phyloP scores from a whole-genome alignment of 179 eudicot species.

The Actinidia chinensis region DNA sequence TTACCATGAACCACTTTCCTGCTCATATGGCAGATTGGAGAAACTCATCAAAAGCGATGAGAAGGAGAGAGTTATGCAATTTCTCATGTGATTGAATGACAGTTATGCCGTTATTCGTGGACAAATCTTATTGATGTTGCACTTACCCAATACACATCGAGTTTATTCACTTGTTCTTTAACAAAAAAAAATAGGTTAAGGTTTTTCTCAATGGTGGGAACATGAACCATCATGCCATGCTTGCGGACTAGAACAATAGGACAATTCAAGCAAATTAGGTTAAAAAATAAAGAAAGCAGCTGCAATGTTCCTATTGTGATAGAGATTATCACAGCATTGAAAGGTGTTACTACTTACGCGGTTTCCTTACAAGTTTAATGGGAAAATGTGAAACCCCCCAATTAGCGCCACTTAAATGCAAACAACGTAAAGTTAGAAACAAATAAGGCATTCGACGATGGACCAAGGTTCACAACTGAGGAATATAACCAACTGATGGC shows the following conservation, averaged over 20 bases:
- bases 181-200: background rate
- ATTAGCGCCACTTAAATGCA: background rate
- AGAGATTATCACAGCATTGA: background rate
- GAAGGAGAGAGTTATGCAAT: slow-evolving; percentile 5
- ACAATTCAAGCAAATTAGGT: background rate
- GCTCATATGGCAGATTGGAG: background rate
- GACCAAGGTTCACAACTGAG: slow-evolving; percentile 8
- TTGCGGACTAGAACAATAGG: background rate
- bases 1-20: background rate
- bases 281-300: background rate
- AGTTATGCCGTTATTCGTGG: background rate
- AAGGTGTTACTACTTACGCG: background rate
- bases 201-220: background rate
- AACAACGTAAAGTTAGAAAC: background rate
- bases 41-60: background rate
- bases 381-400: slow-evolving; percentile 7
- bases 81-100: slow-evolving; percentile 14
- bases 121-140: background rate
- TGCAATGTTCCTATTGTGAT: background rate
- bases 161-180: background rate
- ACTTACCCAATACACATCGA: background rate
- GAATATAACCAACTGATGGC: slow-evolving; percentile 15
- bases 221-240: slow-evolving; percentile 16
- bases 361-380: background rate
- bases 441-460: background rate